Evolutionary conservation across 352 stramenopile genomes (phyloP), one percentile per base, ranked within the genome.

Genomic region (Pythium periplocum): DNA sequence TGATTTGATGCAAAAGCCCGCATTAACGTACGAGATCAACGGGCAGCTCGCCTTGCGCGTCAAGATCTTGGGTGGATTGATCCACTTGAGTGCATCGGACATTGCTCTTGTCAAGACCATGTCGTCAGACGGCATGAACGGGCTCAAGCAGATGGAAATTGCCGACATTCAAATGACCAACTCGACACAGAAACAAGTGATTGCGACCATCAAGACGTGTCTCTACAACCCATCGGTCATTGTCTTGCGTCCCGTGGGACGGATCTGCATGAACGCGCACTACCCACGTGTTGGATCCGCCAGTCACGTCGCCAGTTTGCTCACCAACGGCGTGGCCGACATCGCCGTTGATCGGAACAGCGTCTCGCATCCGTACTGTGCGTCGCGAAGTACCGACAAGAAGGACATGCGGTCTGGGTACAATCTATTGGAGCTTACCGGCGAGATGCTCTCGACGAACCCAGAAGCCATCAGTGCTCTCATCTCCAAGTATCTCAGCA

Each of bases 401-500:
- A 67, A 33, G 12, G 53, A 77, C 51, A 78, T 77, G 53, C 54
- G 17, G 7, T 63, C 52, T 4, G 81, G 81, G 8, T 92, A 89
- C 51, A 92, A 92, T 52, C 44, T 92, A 33, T 59, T 92, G 51
- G 69, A 86, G 35, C 58, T 92, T 12, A 48, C 75, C 17, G 82
- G 82, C 6, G 62, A 85, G 43, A 92, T 92, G 76, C 53, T 90
- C 30, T 65, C 66, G 3, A 73, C 51, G 1, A 81, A 90, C 48
- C 62, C 66, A n/a, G 62, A 67, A n/a, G 73, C 78, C 1, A 87
- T 92, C 59, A 90, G 75, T 45, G 66, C 54, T 32, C 60, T 92
- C n/a, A 89, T 92, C 51, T 79, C 78, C 31, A 86, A 89, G 43
- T 92, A 87, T 46, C 54, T 92, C 1, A 87, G 82, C 57, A 75